These are phyloP conservation scores for Lablab purpureus DNA, from an alignment of 306 rosid species.

Conservation along the genomic window DNA sequence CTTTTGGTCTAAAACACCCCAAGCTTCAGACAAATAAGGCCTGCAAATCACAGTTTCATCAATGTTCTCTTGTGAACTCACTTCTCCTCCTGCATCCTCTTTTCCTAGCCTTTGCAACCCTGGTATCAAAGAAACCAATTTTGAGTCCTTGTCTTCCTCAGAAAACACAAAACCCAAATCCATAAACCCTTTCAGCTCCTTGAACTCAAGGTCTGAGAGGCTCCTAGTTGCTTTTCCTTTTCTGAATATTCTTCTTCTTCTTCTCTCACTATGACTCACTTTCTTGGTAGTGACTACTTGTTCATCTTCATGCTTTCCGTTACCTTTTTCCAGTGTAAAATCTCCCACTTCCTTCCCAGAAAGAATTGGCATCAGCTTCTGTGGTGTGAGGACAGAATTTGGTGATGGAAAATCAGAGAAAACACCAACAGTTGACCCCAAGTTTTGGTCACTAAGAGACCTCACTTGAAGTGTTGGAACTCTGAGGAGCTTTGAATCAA, in stretches of 20 bases:
- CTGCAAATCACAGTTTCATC: conserved; percentile 56
- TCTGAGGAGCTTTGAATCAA: conserved; percentile 39
- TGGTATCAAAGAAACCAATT: conserved; percentile 71
- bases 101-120: conserved; percentile 66
- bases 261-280: conserved; percentile 24
- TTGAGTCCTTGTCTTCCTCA: conserved; percentile 67
- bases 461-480: conserved; percentile 52
- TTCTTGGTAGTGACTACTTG: conserved; percentile 12
- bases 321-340: conserved; percentile 29
- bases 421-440: conserved; percentile 38
- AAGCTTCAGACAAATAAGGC: conserved; percentile 90
- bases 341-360: conserved; percentile 60
- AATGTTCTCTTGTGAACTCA: conserved; percentile 38
- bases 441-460: conserved; percentile 59
- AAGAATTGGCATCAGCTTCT: conserved; percentile 55
- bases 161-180: conserved; percentile 83
- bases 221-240: conserved; percentile 51
- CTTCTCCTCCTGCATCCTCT: conserved; percentile 19
- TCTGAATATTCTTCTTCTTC: conserved; percentile 34
- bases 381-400: conserved; percentile 50
- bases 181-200: conserved; percentile 87
- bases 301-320: conserved; percentile 5
- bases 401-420: conserved; percentile 54
- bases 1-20: conserved; percentile 64
- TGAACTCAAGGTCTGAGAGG: conserved; percentile 73